Evolutionary conservation across 73 alveolate genomes (phyloP), one percentile per base, ranked within the genome.

Genomic region (Paramecium caudatum): DNA sequence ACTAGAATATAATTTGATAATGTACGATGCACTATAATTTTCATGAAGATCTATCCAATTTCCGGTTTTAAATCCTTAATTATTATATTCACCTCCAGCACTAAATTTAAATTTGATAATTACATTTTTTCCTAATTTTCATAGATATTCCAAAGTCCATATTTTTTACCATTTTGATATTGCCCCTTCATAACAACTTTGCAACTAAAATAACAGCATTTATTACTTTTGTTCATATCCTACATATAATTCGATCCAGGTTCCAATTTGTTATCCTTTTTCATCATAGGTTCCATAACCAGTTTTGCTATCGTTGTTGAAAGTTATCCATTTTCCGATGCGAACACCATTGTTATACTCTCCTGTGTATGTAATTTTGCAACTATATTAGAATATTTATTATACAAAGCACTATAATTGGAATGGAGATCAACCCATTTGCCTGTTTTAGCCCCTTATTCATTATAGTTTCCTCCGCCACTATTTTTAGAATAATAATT

Each of bases 1-100:
- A n/a, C n/a, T n/a, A n/a, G n/a, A n/a, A n/a, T n/a, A n/a, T n/a
- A n/a, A n/a, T n/a, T n/a, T n/a, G n/a, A n/a, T n/a, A n/a, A n/a
- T n/a, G n/a, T n/a, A n/a, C n/a, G n/a, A n/a, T n/a, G n/a, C n/a
- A 55, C 80, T 55, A 55, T 4, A 55, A 55, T 55, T 55, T 55
- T 55, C 80, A 2, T 0, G 30, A 23, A 15, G 3, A 4, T 55
- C 80, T 27, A 55, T 25, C 80, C 80, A 55, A 10, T 2, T 7
- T 23, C 80, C 80, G 8, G 46, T 55, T 55, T 55, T 55, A 10
- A 27, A 37, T 5, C 80, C 80, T 0, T 55, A 37, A 0, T 9
- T 0, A 55, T 55, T 43, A 55, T 55, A 55, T 23, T 3, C 21
- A 10, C 80, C 80, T 19, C 80, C 80, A 12, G 46, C 80, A 23